These are phyloP conservation scores for Immersiporthe knoxdaviesiana DNA, from an alignment of 2,329 filamentous ascomycete genomes.

Conservation along the genomic window DNA sequence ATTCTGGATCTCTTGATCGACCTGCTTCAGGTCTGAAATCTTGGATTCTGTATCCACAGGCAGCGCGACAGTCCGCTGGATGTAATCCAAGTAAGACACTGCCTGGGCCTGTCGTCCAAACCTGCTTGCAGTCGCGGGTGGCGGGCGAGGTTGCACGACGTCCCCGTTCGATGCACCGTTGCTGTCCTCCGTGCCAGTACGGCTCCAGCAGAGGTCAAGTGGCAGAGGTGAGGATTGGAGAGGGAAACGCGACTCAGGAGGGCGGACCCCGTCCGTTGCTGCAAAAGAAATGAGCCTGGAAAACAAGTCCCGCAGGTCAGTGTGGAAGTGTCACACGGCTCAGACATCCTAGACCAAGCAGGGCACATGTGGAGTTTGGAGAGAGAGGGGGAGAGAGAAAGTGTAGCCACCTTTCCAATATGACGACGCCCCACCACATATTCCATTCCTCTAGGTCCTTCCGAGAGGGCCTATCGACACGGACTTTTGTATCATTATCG, in stretches of 20 bases:
- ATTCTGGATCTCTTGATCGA: neutral
- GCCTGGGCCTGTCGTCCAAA: neutral
- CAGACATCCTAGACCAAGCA: neutral
- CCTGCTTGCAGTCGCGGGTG: neutral
- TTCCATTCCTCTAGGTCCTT: neutral
- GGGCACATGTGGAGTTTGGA: too few relatives aligned
- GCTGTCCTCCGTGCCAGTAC: neutral
- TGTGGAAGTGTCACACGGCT: neutral
- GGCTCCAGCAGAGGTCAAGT: neutral
- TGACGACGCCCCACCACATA: neutral
- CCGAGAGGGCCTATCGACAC: neutral
- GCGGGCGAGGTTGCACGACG: neutral
- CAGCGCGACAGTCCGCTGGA: neutral
- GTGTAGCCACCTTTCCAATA: neutral
- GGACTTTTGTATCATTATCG: neutral
- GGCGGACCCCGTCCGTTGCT: neutral
- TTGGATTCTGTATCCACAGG: neutral
- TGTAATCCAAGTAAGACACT: neutral
- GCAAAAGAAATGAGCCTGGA: neutral
- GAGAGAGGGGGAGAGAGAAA: neutral
- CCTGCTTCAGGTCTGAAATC: neutral
- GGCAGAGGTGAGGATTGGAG: neutral
- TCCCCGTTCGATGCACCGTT: neutral
- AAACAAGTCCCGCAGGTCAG: neutral
- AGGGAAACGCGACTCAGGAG: neutral